These are phyloP conservation scores for Paraconiothyrium sp. DNA, from an alignment of 2,329 filamentous ascomycete species.

Conservation along the genomic window DNA sequence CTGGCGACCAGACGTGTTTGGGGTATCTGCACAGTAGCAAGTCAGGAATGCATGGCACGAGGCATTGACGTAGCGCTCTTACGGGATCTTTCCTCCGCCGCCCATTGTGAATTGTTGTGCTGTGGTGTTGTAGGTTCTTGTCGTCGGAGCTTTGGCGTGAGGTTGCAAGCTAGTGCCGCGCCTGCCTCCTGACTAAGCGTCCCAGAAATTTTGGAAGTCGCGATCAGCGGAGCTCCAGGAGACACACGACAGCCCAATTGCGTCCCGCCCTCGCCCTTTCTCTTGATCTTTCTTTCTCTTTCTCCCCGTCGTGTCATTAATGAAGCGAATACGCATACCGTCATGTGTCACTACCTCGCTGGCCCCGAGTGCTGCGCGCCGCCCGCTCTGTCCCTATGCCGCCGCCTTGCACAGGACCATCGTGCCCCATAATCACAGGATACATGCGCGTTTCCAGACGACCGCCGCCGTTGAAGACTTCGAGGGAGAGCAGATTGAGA, in stretches of 20 bases:
- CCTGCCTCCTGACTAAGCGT: conserved; percentile 22
- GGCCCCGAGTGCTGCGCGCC: conserved; percentile 55
- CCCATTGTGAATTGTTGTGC: conserved; percentile 69
- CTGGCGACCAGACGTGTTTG: conserved; percentile 99
- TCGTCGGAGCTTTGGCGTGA: conserved; percentile 30
- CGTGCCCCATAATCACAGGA: conserved; percentile 41
- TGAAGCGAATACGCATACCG: conserved; percentile 71
- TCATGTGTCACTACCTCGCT: conserved; percentile 70
- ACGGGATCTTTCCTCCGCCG: conserved; percentile 78
- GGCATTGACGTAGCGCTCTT: conserved; percentile 38
- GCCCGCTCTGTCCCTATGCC: conserved; percentile 49
- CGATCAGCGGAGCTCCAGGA: conserved; percentile 34
- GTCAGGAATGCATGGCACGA: conserved; percentile 26
- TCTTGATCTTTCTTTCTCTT: conserved; percentile 20
- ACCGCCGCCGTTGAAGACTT: conserved; percentile 27
- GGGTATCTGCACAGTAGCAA: conserved; percentile 73
- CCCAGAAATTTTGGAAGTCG: conserved; percentile 48
- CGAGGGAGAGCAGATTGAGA: conserved; percentile 24
- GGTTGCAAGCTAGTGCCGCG: conserved; percentile 29
- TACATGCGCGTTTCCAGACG: conserved; percentile 37
- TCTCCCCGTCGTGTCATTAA: conserved; percentile 43
- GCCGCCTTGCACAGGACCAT: conserved; percentile 34
- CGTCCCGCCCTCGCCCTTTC: conserved; percentile 13
- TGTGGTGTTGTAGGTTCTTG: conserved; percentile 30
- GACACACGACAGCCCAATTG: conserved; percentile 34